Conservation (phyloP, 805 yeast genomes). For the Jamesozyma spencerorum region DNA sequence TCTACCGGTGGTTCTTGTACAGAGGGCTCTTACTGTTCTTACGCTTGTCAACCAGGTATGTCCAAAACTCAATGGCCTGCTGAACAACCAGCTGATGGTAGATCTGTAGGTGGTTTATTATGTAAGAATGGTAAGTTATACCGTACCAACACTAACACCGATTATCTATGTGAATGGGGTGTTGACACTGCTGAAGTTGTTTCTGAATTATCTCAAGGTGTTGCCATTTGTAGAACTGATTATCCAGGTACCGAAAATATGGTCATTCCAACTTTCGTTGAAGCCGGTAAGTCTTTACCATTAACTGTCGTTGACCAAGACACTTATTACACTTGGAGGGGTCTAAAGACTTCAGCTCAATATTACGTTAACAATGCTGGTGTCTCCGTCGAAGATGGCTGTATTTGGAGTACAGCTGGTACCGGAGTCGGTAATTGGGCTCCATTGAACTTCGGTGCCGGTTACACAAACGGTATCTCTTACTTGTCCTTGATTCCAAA, state of each 20-base stretch:
- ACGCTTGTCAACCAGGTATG: conserved; percentile 74
- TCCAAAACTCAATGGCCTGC: conserved; percentile 75
- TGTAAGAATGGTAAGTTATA: conserved; percentile 57
- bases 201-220: conserved; percentile 40
- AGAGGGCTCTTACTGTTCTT: conserved; percentile 66
- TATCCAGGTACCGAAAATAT: conserved; percentile 78
- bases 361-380: conserved; percentile 73
- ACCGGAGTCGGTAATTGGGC: conserved; percentile 72
- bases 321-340: conserved; percentile 53
- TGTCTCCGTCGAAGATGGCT: conserved; percentile 57
- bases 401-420: conserved; percentile 58
- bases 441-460: conserved; percentile 71
- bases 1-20: conserved; percentile 52
- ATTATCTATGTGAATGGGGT: conserved; percentile 61
- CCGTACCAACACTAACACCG: conserved; percentile 43
- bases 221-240: conserved; percentile 69
- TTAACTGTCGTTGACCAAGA: conserved; percentile 53
- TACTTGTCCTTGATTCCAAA: conserved; percentile 70
- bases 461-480: conserved; percentile 49
- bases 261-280: conserved; percentile 61
- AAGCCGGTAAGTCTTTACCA: conserved; percentile 37
- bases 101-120: conserved; percentile 61
- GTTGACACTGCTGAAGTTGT: conserved; percentile 44
- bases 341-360: conserved; percentile 58
- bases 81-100: conserved; percentile 56